Percentiles rank a stretch among this genome's conserved stretches.
These are phyloP conservation scores for Dendrobium officinale DNA, from an alignment of 106 monocot genomes.

Conservation along the genomic window DNA sequence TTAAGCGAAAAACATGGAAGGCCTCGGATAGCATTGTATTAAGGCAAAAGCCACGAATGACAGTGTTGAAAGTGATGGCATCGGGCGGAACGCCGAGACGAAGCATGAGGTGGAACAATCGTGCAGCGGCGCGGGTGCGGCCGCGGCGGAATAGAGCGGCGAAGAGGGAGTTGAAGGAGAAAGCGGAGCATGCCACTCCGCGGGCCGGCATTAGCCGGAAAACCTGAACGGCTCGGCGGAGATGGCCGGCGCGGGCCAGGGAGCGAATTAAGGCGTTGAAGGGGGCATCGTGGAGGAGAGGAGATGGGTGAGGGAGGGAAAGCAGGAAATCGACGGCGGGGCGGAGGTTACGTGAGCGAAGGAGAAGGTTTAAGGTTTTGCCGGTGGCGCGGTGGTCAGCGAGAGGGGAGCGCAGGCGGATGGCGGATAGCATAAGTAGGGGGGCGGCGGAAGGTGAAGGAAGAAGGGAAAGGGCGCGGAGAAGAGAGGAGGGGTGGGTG, in stretches of 20 bases:
- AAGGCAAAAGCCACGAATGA: slow-evolving; percentile 68
- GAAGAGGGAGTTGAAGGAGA: slow-evolving; percentile 75
- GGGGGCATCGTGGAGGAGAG: slow-evolving; percentile 28
- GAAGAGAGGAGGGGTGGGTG: slow-evolving; percentile 15
- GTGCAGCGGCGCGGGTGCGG: slow-evolving; percentile 35
- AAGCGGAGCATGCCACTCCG: slow-evolving; percentile 38
- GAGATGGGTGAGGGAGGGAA: slow-evolving; percentile 39
- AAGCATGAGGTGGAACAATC: slow-evolving; percentile 52
- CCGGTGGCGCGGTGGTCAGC: slow-evolving; percentile 26
- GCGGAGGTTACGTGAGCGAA: slow-evolving; percentile 20
- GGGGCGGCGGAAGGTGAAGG: slow-evolving; percentile 9
- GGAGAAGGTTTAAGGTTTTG: slow-evolving; percentile 31
- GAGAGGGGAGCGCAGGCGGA: slow-evolving; percentile 22
- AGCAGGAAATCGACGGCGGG: slow-evolving; percentile 35
- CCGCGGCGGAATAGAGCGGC: slow-evolving; percentile 54
- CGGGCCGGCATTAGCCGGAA: slow-evolving; percentile 41
- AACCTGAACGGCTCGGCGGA: slow-evolving; percentile 37
- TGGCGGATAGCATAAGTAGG: slow-evolving; percentile 9
- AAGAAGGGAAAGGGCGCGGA: slow-evolving; percentile 15
- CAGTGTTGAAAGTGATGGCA: slow-evolving; percentile 70
- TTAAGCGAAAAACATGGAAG: slow-evolving; percentile 44
- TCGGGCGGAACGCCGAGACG: slow-evolving; percentile 32
- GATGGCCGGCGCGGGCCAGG: slow-evolving; percentile 23
- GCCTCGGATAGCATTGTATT: slow-evolving; percentile 38
- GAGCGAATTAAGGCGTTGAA: slow-evolving; percentile 63